These are phyloP conservation scores for Wickerhamiella brachini DNA, from an alignment of 805 yeast genomes.

Conservation along the genomic window DNA sequence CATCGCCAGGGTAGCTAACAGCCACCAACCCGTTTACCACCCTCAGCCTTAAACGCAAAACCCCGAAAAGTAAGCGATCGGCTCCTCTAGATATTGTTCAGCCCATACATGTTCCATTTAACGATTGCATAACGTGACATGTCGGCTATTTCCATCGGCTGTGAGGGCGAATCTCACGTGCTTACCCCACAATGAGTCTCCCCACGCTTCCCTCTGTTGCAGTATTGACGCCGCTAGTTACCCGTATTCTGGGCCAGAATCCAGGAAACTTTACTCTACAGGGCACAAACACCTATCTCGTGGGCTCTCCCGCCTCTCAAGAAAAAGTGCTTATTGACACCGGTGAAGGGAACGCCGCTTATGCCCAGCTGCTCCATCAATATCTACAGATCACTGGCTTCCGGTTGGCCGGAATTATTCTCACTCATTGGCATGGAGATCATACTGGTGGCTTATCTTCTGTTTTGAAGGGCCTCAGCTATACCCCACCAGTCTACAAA, in stretches of 20 bases:
- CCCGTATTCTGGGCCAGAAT: conserved; percentile 25
- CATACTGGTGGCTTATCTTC: conserved; percentile 22
- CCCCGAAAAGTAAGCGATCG: no score
- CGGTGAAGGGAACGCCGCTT: conserved; percentile 24
- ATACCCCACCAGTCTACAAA: conserved; percentile 10
- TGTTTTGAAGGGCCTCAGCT: conserved; percentile 10
- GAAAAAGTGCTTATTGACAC: conserved; percentile 25
- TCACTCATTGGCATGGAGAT: conserved; percentile 28
- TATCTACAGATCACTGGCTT: conserved; percentile 14
- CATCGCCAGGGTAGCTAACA: no score
- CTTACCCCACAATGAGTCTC: conserved; percentile 2
- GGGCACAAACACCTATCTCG: conserved; percentile 28
- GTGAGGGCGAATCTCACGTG: background rate
- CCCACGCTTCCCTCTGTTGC: conserved; percentile 12
- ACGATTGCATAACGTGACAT: no score
- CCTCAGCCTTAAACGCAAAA: no score
- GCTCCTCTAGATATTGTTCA: no score
- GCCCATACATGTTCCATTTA: no score
- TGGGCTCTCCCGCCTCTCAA: conserved; percentile 21
- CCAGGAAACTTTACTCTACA: conserved; percentile 27
- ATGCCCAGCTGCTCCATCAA: conserved; percentile 15
- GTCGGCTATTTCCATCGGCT: no score
- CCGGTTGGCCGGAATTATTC: conserved; percentile 13
- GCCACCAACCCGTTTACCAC: no score
- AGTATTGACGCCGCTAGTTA: conserved; percentile 22